These are phyloP conservation scores for Fusarium virguliforme DNA, from an alignment of 2,329 filamentous ascomycete genomes.

Conservation along the genomic window DNA sequence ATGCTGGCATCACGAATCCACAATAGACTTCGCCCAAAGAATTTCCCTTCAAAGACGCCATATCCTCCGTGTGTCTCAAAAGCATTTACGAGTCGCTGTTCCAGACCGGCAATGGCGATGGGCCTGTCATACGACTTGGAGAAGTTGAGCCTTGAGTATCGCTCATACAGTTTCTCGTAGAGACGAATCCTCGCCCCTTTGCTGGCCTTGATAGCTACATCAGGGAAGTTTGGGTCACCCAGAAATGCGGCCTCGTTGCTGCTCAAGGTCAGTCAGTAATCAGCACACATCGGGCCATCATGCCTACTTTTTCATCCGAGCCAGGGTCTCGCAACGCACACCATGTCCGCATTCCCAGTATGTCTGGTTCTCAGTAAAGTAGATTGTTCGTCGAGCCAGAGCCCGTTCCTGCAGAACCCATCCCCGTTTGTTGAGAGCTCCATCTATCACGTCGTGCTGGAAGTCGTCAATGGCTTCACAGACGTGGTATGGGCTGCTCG, in stretches of 20 bases:
- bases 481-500: conserved; percentile 14
- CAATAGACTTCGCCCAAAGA: conserved; percentile 35
- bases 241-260: conserved; percentile 37
- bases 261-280: neutral
- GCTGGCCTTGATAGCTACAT: conserved; percentile 4
- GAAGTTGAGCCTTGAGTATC: conserved; percentile 38
- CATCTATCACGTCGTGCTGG: conserved; percentile 30
- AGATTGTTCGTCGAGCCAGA: conserved; percentile 39
- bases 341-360: conserved; percentile 45
- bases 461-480: conserved; percentile 40
- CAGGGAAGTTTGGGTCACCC: conserved; percentile 43
- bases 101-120: conserved; percentile 41
- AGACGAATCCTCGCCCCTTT: conserved; percentile 36
- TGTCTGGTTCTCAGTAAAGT: conserved; percentile 35
- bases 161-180: conserved; percentile 38
- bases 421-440: conserved; percentile 22
- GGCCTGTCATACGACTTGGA: conserved; percentile 34
- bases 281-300: too few relatives aligned
- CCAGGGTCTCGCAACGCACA: conserved; percentile 35
- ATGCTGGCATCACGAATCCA: conserved; percentile 28
- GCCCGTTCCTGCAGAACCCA: conserved; percentile 34
- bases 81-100: conserved; percentile 30
- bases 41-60: conserved; percentile 36
- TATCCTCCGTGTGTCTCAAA: conserved; percentile 40
- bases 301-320: conserved; percentile 37